These are phyloP conservation scores for Backusella tuberculispora DNA, from an alignment of 192 early-diverging fungal species.

Conservation along the genomic window DNA sequence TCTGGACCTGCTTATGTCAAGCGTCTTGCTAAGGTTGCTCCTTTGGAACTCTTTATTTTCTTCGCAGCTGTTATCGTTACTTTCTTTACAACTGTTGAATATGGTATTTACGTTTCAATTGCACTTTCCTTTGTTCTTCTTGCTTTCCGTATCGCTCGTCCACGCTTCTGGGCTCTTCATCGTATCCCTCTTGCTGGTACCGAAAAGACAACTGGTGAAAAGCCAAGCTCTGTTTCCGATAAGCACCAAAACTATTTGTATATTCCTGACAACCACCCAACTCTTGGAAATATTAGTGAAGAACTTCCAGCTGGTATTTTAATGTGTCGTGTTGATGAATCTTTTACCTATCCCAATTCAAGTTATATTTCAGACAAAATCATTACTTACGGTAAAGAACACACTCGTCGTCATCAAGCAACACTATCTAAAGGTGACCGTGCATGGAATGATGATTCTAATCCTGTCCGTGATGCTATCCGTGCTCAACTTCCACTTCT, in stretches of 20 bases:
- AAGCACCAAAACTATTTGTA: constrained; percentile 36
- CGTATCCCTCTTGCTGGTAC: constrained; percentile 37
- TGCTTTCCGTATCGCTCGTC: constrained; percentile 79
- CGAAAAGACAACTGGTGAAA: neutral
- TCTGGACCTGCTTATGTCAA: constrained; percentile 60
- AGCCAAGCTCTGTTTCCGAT: neutral
- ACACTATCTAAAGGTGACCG: constrained; percentile 32
- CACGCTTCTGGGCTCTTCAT: constrained; percentile 57
- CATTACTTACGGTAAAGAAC: constrained; percentile 41
- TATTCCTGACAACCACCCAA: constrained; percentile 33
- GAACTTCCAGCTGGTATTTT: constrained; percentile 63
- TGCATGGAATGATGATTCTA: constrained; percentile 41
- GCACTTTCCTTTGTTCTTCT: constrained; percentile 73
- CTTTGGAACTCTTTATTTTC: constrained; percentile 60
- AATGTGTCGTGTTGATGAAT: constrained; percentile 77
- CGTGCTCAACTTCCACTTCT: constrained; percentile 32
- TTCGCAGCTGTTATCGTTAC: constrained; percentile 59
- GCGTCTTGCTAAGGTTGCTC: constrained; percentile 55
- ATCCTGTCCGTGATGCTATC: constrained; percentile 37
- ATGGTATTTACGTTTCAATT: constrained; percentile 79
- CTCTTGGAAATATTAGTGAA: constrained; percentile 35
- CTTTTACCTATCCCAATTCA: constrained; percentile 77
- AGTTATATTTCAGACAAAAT: constrained; percentile 62
- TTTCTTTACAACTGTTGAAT: constrained; percentile 64
- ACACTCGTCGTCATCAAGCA: constrained; percentile 27